A percentile compares a stretch with the other conserved stretches of the same genome.
Conservation (phyloP, 352 stramenopile species). For the Globisporangium barbulae region DNA sequence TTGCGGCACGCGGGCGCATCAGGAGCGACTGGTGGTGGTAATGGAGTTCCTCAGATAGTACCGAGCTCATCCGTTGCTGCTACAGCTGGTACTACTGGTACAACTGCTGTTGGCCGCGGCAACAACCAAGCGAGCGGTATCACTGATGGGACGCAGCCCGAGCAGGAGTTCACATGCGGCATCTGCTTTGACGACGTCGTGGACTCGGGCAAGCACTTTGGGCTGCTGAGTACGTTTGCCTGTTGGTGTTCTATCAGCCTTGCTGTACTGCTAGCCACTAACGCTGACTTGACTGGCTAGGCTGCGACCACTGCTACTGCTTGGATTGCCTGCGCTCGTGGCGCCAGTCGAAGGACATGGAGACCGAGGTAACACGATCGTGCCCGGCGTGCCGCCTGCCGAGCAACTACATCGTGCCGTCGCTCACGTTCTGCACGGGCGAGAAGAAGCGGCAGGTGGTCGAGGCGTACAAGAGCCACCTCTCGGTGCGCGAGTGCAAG, state of each 20-base stretch:
- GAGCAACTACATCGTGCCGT: slow-evolving; percentile 81
- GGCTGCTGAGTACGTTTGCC: slow-evolving; percentile 52
- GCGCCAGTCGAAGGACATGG: slow-evolving; percentile 73
- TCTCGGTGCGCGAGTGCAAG: slow-evolving; percentile 74
- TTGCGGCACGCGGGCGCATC: slow-evolving; percentile 35
- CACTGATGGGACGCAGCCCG: slow-evolving; percentile 14
- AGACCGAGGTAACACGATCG: slow-evolving; percentile 60
- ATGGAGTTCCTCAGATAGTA: neutral
- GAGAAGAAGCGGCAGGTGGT: slow-evolving; percentile 52
- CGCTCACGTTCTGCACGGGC: slow-evolving; percentile 67
- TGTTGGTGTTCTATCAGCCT: neutral
- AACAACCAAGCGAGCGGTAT: slow-evolving; percentile 8
- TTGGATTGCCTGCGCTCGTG: slow-evolving; percentile 68
- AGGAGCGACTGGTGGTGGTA: neutral
- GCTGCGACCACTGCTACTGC: slow-evolving; percentile 78
- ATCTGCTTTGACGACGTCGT: slow-evolving; percentile 85
- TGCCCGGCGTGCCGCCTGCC: slow-evolving; percentile 63
- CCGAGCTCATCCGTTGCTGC: neutral
- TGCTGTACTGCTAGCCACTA: neutral
- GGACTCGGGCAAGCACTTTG: slow-evolving; percentile 72
- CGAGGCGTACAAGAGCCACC: slow-evolving; percentile 70
- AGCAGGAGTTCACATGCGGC: slow-evolving; percentile 65
- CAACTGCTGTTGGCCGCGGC: neutral
- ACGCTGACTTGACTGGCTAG: slow-evolving; percentile 7
- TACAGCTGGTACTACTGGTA: neutral